Evolutionary conservation across 257 asterid genomes (phyloP).

Genomic region (Scutellaria minor): DNA sequence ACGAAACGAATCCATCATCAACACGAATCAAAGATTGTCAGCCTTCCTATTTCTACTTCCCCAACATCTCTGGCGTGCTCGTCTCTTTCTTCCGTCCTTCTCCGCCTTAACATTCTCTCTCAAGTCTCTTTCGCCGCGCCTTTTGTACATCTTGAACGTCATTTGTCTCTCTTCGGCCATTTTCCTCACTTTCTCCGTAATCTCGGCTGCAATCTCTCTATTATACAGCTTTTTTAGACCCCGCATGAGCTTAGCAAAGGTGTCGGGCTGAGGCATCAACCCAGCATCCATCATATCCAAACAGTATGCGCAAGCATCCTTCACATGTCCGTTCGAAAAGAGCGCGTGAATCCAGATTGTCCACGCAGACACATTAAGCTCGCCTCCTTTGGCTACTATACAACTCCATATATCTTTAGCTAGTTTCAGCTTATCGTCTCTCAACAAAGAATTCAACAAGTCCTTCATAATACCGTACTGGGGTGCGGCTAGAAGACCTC

Average conservation of each 20-base stretch:
- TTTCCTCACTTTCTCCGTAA: conserved; percentile 78
- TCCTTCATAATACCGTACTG: conserved; percentile 83
- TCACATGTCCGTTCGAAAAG: conserved; percentile 80
- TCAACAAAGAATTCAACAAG: conserved; percentile 69
- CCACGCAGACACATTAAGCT: conserved; percentile 83
- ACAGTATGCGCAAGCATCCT: conserved; percentile 84
- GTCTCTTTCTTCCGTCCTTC: conserved; percentile 71
- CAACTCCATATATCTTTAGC: conserved; percentile 85
- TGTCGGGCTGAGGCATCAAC: conserved; percentile 96
- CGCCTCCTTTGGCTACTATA: conserved; percentile 74
- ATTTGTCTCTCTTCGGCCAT: conserved; percentile 88
- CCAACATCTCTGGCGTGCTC: conserved; percentile 75
- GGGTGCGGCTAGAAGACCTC: conserved; percentile 82
- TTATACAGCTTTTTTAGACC: conserved; percentile 83
- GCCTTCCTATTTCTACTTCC: conserved; percentile 56
- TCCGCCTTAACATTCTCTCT: conserved; percentile 70
- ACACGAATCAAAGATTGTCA: conserved; percentile 43
- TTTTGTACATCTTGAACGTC: conserved; percentile 92
- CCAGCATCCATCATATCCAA: conserved; percentile 92
- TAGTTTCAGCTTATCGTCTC: conserved; percentile 72
- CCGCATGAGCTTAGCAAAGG: conserved; percentile 83
- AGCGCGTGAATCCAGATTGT: conserved; percentile 93
- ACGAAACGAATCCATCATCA: background rate
- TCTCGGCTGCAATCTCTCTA: conserved; percentile 83
- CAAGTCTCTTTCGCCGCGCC: conserved; percentile 85